Evolutionary conservation across 345 rosid species (phyloP).

Genomic region (Acer negundo): DNA sequence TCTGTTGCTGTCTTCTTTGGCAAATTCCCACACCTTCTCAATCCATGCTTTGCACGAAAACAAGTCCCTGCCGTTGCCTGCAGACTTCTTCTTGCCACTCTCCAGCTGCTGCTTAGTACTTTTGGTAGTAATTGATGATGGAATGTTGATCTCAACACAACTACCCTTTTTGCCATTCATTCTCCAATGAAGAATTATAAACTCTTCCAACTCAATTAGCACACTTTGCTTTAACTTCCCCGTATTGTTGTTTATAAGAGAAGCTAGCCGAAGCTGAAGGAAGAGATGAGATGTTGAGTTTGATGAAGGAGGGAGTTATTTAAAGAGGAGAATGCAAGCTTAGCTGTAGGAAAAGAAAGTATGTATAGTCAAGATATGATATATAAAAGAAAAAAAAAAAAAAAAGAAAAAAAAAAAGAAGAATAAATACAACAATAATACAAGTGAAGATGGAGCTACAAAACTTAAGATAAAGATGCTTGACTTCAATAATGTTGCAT

Average conservation of each 20-base stretch:
- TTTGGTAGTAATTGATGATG: slow-evolving; percentile 28
- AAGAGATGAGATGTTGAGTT: slow-evolving; percentile 15
- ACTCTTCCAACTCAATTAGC: slow-evolving; percentile 15
- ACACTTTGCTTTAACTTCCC: slow-evolving; percentile 21
- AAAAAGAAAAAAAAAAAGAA: slow-evolving; percentile 29
- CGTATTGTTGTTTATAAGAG: slow-evolving; percentile 17
- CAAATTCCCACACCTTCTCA: slow-evolving; percentile 52
- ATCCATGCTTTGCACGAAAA: slow-evolving; percentile 40
- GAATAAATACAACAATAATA: slow-evolving; percentile 51
- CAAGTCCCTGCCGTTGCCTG: slow-evolving; percentile 2
- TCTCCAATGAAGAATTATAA: slow-evolving; percentile 37
- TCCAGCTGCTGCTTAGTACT: slow-evolving; percentile 18
- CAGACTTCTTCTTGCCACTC: slow-evolving; percentile 14
- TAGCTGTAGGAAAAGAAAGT: slow-evolving; percentile 32
- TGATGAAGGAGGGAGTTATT: slow-evolving; percentile 16
- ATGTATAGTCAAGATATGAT: slow-evolving; percentile 39
- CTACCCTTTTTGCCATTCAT: slow-evolving; percentile 67
- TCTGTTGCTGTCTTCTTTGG: slow-evolving; percentile 52
- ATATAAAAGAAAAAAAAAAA: slow-evolving; percentile 29
- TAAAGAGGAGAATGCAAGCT: slow-evolving; percentile 32
- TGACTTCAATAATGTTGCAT: slow-evolving; percentile 53
- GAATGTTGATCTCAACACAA: slow-evolving; percentile 41
- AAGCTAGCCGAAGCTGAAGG: background rate
- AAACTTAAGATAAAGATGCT: slow-evolving; percentile 56
- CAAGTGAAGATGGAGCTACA: slow-evolving; percentile 40